phyloP scores from a whole-genome alignment of 441 rosid genomes.

The Raphanus hybrid region DNA sequence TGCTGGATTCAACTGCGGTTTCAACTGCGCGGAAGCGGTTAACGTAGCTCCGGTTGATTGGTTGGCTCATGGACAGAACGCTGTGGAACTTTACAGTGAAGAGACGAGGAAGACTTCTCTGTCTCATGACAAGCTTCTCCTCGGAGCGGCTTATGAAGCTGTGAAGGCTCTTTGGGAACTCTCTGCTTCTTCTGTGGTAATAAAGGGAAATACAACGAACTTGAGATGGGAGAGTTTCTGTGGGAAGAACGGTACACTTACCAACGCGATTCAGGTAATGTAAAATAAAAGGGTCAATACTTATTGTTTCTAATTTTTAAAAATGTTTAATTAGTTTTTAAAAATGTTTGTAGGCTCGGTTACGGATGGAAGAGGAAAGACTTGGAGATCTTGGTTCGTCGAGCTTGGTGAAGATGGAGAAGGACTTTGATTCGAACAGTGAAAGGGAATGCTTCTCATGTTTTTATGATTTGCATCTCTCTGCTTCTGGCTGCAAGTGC shows the following conservation, averaged over 20 bases:
- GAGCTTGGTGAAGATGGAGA: constrained; percentile 61
- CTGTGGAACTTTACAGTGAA: constrained; percentile 84
- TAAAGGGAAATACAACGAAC: constrained; percentile 55
- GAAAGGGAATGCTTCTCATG: constrained; percentile 88
- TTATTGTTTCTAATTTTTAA: not conserved
- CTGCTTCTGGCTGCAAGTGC: constrained; percentile 87
- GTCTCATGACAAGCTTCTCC: constrained; percentile 88
- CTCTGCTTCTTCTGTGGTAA: constrained; percentile 43
- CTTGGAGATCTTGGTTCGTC: constrained; percentile 49
- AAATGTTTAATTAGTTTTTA: not conserved
- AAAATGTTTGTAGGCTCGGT: constrained; percentile 57
- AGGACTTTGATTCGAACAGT: constrained; percentile 56
- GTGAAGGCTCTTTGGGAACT: constrained; percentile 68
- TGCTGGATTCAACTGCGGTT: constrained; percentile 95
- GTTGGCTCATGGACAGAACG: constrained; percentile 88
- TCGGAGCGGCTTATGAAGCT: constrained; percentile 71
- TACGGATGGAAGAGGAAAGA: constrained; percentile 70
- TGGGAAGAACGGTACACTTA: constrained; percentile 84
- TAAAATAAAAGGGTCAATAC: not conserved
- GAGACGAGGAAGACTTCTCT: constrained; percentile 84
- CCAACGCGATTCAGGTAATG: constrained; percentile 71
- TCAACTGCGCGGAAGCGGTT: constrained; percentile 98
- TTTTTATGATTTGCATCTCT: constrained; percentile 80
- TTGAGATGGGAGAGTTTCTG: constrained; percentile 73
- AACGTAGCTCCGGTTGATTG: constrained; percentile 98